Percentiles rank a stretch among this genome's conserved stretches.
Conservation (phyloP, 371 early-diverging fungal species). For the Rhizopus sp. region DNA sequence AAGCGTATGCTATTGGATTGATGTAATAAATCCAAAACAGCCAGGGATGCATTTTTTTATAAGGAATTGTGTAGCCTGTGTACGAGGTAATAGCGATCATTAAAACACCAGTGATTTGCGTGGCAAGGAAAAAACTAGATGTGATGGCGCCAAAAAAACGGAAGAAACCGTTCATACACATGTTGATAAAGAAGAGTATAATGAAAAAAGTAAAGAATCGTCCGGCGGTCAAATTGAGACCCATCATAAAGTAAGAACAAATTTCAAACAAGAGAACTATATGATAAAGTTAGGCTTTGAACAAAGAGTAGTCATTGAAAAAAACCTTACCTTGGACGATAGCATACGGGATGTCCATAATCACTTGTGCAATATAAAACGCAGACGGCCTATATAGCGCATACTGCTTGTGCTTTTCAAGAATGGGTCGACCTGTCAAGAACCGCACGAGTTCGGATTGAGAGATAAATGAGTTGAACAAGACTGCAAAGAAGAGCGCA, state of each 20-base stretch:
- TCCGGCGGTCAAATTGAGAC: slow-evolving; percentile 45
- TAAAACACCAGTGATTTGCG: slow-evolving; percentile 55
- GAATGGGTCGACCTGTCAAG: slow-evolving; percentile 59
- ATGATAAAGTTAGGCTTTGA: not conserved
- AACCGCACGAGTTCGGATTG: slow-evolving; percentile 55
- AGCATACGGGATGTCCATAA: slow-evolving; percentile 38
- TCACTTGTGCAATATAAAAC: slow-evolving; percentile 55
- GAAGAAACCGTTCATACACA: slow-evolving; percentile 58
- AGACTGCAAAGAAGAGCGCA: slow-evolving; percentile 58
- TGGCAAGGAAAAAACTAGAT: slow-evolving; percentile 57
- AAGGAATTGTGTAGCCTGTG: slow-evolving; percentile 67
- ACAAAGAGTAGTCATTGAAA: not conserved
- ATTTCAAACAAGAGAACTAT: slow-evolving; percentile 42
- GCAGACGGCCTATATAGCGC: slow-evolving; percentile 62
- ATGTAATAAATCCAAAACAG: slow-evolving; percentile 76
- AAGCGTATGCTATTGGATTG: slow-evolving; percentile 71
- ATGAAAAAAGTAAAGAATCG: slow-evolving; percentile 56
- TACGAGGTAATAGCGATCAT: slow-evolving; percentile 61
- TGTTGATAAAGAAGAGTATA: slow-evolving; percentile 41
- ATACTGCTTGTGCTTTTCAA: slow-evolving; percentile 64
- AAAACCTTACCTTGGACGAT: slow-evolving; percentile 33
- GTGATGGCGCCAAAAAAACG: slow-evolving; percentile 47
- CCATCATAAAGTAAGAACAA: slow-evolving; percentile 61
- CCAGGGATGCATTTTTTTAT: slow-evolving; percentile 67
- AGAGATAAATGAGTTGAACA: slow-evolving; percentile 58